Base-by-base conservation (phyloP, 805 yeast genomes). In the Candida silvicultrix region DNA sequence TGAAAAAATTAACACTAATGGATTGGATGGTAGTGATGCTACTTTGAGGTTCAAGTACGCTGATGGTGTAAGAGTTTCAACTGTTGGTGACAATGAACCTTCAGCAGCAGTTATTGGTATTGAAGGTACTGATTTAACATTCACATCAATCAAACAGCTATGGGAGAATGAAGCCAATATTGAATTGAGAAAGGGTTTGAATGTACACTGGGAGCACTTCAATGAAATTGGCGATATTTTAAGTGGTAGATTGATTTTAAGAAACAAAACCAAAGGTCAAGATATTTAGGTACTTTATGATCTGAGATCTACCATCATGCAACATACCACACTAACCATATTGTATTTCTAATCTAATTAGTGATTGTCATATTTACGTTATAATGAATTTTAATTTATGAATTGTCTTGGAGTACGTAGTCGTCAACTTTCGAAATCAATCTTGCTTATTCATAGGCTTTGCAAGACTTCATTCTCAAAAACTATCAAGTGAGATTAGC, bases 191-290 rank as follows among this genome's bases (percentile, higher is more conserved):
- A 85, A 83, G 67, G 88, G 89, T 45, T 67, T 65, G 44, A 75
- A 73, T 2, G 66, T 84, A 40, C 94, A 85, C 63, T 86, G 95
- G 95, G 67, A 70, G 43, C 69, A 74, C 42, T 70, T 80, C 68
- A 73, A 71, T 47, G 71, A 72, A 47, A 76, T 81, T 31, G 77
- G 80, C 50, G 87, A 83, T 59, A 77, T 85, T 55, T 70, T 86
- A 57, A 84, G 90, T 59, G 95, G 95, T 36, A 73, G 90, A 59
- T 61, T 76, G 46, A 64, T 71, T 53, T 63, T 83, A 48, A 68
- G 82, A 63, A 69, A 66, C 44, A 66, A 63, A 56, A 38, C 49
- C 2, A 45, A 40, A 23, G 14, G 19, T 20, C 18, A 37, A 20
- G 20, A 28, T 28, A 28, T 8, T 10, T 28, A 28, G 12, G 14